Conservation (phyloP, 179 eudicot genomes). For the Actinidia polygama region DNA sequence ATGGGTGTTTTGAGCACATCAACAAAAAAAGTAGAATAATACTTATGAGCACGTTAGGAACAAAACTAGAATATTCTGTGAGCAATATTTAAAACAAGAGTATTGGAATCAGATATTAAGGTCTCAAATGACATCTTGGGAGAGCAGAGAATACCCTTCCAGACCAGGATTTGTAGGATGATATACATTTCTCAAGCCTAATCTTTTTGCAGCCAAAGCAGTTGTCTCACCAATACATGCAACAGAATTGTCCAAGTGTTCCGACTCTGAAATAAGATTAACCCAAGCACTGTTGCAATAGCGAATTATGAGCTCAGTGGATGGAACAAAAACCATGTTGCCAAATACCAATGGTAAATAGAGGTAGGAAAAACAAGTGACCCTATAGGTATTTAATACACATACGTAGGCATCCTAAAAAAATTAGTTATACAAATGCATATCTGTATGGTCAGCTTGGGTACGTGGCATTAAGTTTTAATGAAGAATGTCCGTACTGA, state of each 20-base stretch:
- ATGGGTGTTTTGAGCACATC: too few relatives aligned
- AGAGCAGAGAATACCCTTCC: slow-evolving; percentile 66
- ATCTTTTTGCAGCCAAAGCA: slow-evolving; percentile 77
- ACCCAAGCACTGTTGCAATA: slow-evolving; percentile 74
- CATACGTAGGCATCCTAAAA: not conserved
- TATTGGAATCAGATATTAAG: not conserved
- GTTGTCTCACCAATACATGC: slow-evolving; percentile 99
- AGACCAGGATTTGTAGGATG: slow-evolving; percentile 79
- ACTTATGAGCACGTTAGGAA: too few relatives aligned
- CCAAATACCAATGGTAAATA: slow-evolving; percentile 7
- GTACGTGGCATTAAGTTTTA: slow-evolving; percentile 2
- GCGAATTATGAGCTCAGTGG: slow-evolving; percentile 6
- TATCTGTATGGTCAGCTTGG: not conserved
- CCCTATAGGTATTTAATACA: not conserved
- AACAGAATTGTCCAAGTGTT: slow-evolving; percentile 56
- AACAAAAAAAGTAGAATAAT: too few relatives aligned
- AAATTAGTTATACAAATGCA: not conserved
- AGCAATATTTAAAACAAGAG: slow-evolving; percentile 4
- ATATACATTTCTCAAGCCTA: slow-evolving; percentile 75
- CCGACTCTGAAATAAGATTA: slow-evolving; percentile 53
- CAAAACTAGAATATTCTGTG: not conserved
- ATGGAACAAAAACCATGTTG: not conserved
- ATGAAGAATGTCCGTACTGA: not conserved
- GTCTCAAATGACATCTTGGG: not conserved
- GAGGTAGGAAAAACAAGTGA: not conserved